These are phyloP conservation scores for Pythium monospermum DNA, from an alignment of 352 stramenopile genomes.

Conservation along the genomic window DNA sequence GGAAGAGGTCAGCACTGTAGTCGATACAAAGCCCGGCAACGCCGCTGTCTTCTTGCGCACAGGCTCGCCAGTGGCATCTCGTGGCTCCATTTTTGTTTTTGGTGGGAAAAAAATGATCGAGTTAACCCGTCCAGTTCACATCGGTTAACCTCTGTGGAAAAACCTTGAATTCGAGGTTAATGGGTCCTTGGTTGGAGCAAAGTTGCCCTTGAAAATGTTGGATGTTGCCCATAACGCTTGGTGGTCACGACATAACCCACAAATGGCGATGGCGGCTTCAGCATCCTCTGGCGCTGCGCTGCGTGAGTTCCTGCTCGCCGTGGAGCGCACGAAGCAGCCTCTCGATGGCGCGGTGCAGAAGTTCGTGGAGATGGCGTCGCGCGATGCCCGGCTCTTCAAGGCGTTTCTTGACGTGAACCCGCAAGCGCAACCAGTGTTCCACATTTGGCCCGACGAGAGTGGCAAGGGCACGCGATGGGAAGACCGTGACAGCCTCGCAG, in stretches of 20 bases:
- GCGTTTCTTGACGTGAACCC: slow-evolving; percentile 51
- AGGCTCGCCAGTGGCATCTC: slow-evolving; percentile 15
- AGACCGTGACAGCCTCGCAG: slow-evolving; percentile 61
- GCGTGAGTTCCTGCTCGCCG: slow-evolving; percentile 62
- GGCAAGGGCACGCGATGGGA: slow-evolving; percentile 50
- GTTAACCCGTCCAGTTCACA: no score
- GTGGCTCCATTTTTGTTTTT: slow-evolving; percentile 31
- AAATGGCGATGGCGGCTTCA: slow-evolving; percentile 17
- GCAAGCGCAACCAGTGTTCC: slow-evolving; percentile 51
- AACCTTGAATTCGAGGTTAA: no score
- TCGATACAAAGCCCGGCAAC: slow-evolving; percentile 71
- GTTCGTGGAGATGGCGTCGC: slow-evolving; percentile 23
- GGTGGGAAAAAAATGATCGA: no score
- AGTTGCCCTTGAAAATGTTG: no score
- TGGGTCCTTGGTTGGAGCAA: no score
- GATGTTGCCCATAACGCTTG: no score
- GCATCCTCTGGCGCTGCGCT: no score
- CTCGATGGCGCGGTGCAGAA: slow-evolving; percentile 44
- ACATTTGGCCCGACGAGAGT: slow-evolving; percentile 56
- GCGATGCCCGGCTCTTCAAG: slow-evolving; percentile 11
- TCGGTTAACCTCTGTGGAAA: no score
- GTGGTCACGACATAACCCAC: no score
- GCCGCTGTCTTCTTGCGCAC: slow-evolving; percentile 14
- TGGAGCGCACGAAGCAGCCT: slow-evolving; percentile 52
- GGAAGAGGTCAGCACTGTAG: slow-evolving; percentile 73